phyloP scores from a whole-genome alignment of 176 grass and related monocot species.

The Hordeum marinum region DNA sequence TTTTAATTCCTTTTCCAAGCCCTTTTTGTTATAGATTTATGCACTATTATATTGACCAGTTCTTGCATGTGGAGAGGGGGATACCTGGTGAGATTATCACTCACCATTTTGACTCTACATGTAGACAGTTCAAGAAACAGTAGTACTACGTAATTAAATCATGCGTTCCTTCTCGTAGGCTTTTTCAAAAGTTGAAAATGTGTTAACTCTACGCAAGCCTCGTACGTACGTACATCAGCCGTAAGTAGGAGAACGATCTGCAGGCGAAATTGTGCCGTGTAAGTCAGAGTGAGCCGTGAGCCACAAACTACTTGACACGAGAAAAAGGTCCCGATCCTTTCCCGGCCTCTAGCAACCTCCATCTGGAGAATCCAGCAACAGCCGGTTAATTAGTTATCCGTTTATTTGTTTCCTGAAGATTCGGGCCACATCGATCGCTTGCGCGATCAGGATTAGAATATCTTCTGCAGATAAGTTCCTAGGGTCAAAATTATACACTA shows the following conservation, averaged over 20 bases:
- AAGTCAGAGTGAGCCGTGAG: background rate
- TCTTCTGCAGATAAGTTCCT: constrained; percentile 5
- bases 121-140: background rate
- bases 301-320: background rate
- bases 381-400: constrained; percentile 1
- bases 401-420: constrained; percentile 4
- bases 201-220: background rate
- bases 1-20: background rate
- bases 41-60: background rate
- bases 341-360: background rate
- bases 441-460: constrained; percentile 1
- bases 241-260: constrained; percentile 8
- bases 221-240: background rate
- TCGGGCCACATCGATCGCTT: background rate
- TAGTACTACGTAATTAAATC: too few species aligned
- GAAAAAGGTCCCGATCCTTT: background rate
- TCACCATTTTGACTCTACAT: background rate
- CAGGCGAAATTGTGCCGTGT: constrained; percentile 17
- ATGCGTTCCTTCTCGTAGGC: background rate
- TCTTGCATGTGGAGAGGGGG: background rate
- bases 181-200: background rate
- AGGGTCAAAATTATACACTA: background rate
- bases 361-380: constrained; percentile 1
- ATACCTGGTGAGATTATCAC: background rate
- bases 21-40: background rate